Percentiles rank a stretch among this genome's conserved stretches.
Conservation (phyloP, 305 asterid genomes). For the Caryopteris hybrid region DNA sequence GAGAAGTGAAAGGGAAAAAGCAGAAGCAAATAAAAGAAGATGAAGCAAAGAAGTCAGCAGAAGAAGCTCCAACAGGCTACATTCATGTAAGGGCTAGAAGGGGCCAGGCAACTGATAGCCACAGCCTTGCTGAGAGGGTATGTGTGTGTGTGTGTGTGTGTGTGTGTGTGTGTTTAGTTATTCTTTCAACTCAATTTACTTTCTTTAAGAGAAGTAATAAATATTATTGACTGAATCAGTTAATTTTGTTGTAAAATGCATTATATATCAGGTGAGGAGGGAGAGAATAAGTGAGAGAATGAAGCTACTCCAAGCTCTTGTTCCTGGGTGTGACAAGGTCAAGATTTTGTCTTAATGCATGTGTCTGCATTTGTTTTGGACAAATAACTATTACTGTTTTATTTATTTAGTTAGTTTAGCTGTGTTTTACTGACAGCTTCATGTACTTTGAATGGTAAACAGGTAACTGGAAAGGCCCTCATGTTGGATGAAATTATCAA, state of each 20-base stretch:
- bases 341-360: not conserved
- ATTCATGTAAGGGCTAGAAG: slow-evolving; percentile 90
- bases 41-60: slow-evolving; percentile 21
- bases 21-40: slow-evolving; percentile 20
- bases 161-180: too few species aligned
- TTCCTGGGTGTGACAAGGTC: slow-evolving; percentile 95
- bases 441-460: slow-evolving; percentile 38
- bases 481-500: slow-evolving; percentile 88
- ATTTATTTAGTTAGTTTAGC: too few species aligned
- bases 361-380: too few species aligned
- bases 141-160: not conserved
- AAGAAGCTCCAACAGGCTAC: slow-evolving; percentile 44
- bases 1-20: slow-evolving; percentile 32
- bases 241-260: not conserved
- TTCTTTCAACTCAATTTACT: too few species aligned
- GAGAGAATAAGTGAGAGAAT: slow-evolving; percentile 87
- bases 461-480: slow-evolving; percentile 95
- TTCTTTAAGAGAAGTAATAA: too few species aligned
- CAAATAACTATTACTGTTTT: too few species aligned
- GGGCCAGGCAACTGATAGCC: slow-evolving; percentile 94
- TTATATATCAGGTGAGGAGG: slow-evolving; percentile 81
- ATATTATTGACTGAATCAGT: too few species aligned
- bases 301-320: slow-evolving; percentile 72
- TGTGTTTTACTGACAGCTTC: slow-evolving; percentile 30
- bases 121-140: slow-evolving; percentile 64